Percentiles rank a stretch among this genome's conserved stretches.
Evolutionary conservation across 179 eudicot species (phyloP).

Genomic region (Patellifolia procumbens): DNA sequence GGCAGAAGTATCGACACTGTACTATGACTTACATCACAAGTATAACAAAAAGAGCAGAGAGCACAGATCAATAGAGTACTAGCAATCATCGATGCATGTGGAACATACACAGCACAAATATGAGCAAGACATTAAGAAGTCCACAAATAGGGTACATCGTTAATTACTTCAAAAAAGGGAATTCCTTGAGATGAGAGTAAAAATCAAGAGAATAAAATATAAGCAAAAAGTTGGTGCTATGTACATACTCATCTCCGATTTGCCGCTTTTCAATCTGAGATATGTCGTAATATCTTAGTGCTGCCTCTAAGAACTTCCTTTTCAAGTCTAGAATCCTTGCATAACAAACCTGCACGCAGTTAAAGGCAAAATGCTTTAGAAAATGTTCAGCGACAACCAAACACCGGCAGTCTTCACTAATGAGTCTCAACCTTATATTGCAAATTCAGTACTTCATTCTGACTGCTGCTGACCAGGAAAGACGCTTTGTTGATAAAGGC

Average conservation of each 20-base stretch:
- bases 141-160: neutral
- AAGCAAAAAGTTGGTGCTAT: neutral
- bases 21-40: no score
- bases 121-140: neutral
- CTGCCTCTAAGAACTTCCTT: constrained; percentile 98
- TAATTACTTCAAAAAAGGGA: neutral
- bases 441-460: constrained; percentile 79
- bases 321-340: constrained; percentile 92
- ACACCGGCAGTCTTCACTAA: constrained; percentile 2
- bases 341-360: constrained; percentile 67
- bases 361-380: constrained; percentile 5
- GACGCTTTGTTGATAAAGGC: constrained; percentile 97
- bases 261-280: constrained; percentile 94
- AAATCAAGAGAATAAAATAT: neutral
- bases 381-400: neutral
- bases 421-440: constrained; percentile 72
- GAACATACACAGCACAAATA: neutral
- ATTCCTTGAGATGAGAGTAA: neutral
- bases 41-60: neutral
- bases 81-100: neutral
- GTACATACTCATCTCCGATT: constrained; percentile 94
- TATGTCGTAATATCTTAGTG: constrained; percentile 93
- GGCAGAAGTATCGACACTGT: neutral
- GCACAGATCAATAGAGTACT: neutral
- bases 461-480: constrained; percentile 85